Conservation (phyloP, 2,329 filamentous ascomycete species). For the Ceratocystis cacaofunesta region DNA sequence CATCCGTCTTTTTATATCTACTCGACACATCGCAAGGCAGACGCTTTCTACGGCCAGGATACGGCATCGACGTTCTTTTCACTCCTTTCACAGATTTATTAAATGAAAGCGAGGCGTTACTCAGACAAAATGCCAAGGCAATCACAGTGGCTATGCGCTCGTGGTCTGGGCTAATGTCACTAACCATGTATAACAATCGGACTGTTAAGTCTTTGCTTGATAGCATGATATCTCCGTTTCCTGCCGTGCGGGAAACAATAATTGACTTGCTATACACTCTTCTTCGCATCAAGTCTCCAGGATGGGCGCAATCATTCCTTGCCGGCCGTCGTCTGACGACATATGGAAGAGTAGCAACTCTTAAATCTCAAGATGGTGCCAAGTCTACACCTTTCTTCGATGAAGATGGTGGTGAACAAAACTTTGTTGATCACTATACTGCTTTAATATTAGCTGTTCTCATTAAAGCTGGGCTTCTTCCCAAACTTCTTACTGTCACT, state of each 20-base stretch:
- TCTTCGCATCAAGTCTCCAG: constrained; percentile 77
- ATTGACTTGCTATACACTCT: constrained; percentile 71
- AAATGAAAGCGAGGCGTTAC: constrained; percentile 39
- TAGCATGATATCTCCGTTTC: constrained; percentile 45
- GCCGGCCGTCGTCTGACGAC: constrained; percentile 86
- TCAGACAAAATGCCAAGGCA: constrained; percentile 84
- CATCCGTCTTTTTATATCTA: constrained; percentile 75
- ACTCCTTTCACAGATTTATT: constrained; percentile 81
- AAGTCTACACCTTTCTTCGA: constrained; percentile 39
- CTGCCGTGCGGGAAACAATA: constrained; percentile 54
- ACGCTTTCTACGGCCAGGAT: constrained; percentile 70
- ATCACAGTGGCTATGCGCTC: constrained; percentile 82
- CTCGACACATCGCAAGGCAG: constrained; percentile 71
- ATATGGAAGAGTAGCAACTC: constrained; percentile 81
- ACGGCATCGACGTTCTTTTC: constrained; percentile 78
- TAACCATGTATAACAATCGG: constrained; percentile 78
- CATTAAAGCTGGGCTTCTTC: constrained; percentile 62
- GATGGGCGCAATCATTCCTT: constrained; percentile 91
- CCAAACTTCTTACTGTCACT: constrained; percentile 46
- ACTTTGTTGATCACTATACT: constrained; percentile 87
- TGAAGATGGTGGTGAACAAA: constrained; percentile 60
- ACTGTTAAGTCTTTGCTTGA: constrained; percentile 64
- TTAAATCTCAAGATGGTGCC: constrained; percentile 44
- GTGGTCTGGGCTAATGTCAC: constrained; percentile 79
- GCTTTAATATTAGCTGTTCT: constrained; percentile 75